A percentile compares a stretch with the other conserved stretches of the same genome.
phyloP scores from a whole-genome alignment of 257 asterid species.

The Solanum gandarillasii region DNA sequence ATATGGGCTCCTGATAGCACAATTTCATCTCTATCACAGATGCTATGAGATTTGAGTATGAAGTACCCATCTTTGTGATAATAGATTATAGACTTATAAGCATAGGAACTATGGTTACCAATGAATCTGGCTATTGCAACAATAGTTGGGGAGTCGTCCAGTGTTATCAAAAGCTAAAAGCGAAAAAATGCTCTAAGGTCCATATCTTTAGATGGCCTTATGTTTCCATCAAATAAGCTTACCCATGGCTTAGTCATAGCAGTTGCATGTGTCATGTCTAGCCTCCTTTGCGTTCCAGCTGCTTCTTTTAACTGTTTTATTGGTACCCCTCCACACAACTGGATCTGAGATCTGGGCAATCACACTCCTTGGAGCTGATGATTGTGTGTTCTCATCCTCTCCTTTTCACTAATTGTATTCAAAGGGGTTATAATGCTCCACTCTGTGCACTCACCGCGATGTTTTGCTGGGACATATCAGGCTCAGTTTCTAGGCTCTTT shows the following conservation, averaged over 20 bases:
- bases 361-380: neutral
- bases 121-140: neutral
- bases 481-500: neutral
- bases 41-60: neutral
- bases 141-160: neutral
- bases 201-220: neutral
- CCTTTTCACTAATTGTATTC: neutral
- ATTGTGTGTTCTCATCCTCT: neutral
- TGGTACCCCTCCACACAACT: neutral
- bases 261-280: neutral
- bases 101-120: neutral
- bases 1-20: no score
- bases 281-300: neutral
- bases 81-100: neutral
- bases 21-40: neutral
- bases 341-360: neutral
- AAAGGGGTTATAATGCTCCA: neutral
- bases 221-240: neutral
- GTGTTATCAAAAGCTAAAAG: no score
- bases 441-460: neutral
- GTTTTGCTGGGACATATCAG: neutral
- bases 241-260: neutral
- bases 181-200: no score
- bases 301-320: neutral
- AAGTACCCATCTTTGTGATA: neutral